Base-by-base conservation (phyloP, 345 rosid genomes). In the Salix exigua region DNA sequence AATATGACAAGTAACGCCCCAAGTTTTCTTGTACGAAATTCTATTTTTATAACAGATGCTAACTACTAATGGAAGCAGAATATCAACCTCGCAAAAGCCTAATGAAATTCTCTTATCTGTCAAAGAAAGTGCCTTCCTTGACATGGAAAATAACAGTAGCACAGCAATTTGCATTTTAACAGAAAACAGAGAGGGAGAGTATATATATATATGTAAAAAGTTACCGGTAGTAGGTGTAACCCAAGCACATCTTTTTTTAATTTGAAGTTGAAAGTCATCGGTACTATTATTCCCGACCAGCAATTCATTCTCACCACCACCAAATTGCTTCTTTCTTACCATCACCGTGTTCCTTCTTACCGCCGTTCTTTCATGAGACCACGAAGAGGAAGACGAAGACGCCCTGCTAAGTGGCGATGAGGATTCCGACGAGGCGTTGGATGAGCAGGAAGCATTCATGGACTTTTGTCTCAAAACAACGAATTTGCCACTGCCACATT, bases 391-490 rank as follows among this genome's bases (percentile, higher is more conserved):
- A 13, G 73, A 68, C 10, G 60, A 73, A n/a, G 76, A 28, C 11
- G 40, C 68, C 17, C 69, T 68, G 60, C 76, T 60, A 68, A 61
- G 69, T 19, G 76, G 65, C 5, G 76, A 73, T 9, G 23, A 51
- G n/a, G n/a, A 19, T 21, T 68, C 72, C 40, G 78, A 35, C 12
- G 78, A 75, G 63, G 55, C 73, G 38, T 68, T 58, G 26, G 78
- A 75, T 10, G 78, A 75, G 73, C 72, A 68, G 5, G 73, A 75
- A 4, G 55, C 78, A 37, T 75, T 75, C 78, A 68, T 75, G 11
- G 73, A 68, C 55, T 76, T 76, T 58, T 76, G 79, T 28, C 73
- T 37, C 60, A 68, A 28, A 76, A 69, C 73, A 3, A 51, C 58
- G 79, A 46, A 2, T 71, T 21, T n/a, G 60, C 46, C 68, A 58